Evolutionary conservation across 192 early-diverging fungal genomes (phyloP), one percentile per base, ranked within the genome.

Genomic region (Coemansia sp.): DNA sequence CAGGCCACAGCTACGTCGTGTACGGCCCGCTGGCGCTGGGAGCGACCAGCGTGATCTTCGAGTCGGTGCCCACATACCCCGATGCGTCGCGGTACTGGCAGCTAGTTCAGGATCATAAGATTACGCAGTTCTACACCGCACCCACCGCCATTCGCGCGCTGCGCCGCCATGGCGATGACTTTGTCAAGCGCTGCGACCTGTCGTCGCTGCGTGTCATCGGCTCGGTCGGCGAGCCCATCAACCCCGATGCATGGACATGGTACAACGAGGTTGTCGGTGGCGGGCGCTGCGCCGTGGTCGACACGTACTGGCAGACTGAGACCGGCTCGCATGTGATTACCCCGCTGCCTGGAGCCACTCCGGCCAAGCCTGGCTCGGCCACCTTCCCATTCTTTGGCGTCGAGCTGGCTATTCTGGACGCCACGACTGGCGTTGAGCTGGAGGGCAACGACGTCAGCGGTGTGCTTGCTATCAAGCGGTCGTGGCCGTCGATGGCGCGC

Each of bases 41-140:
- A 56, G 86, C 84, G 5, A 95, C 96, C 61, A 96, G 93, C 51
- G 88, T 98, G 49, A 66, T 98, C 48, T 98, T 98, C 69, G 96
- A 98, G 82, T 88, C 87, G 10, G 91, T 94, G 25, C 96, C 96
- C 26, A 93, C 95, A 46, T 97, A 95, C 77, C 96, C 96, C 46
- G 88, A 88, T 47, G 86, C 90, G 28, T 80, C 83, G 52, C 86
- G 90, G 57, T 92, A 86, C 86, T 92, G 91, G 91, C 82, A 89
- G 69, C 79, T 90, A 34, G 86, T 96, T 28, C 89, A 91, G 67
- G 87, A 90, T 49, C 92, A 93, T 86, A 91, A 92, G 80, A 82
- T 98, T 71, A 97, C 94, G 28, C 93, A 95, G 72, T 95, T 98
- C 79, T 98, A 98, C 84, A 98, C 96, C 31, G 96, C 96, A 3